Conservation (phyloP, 148 eudicot genomes). For the Camellia sinensis region DNA sequence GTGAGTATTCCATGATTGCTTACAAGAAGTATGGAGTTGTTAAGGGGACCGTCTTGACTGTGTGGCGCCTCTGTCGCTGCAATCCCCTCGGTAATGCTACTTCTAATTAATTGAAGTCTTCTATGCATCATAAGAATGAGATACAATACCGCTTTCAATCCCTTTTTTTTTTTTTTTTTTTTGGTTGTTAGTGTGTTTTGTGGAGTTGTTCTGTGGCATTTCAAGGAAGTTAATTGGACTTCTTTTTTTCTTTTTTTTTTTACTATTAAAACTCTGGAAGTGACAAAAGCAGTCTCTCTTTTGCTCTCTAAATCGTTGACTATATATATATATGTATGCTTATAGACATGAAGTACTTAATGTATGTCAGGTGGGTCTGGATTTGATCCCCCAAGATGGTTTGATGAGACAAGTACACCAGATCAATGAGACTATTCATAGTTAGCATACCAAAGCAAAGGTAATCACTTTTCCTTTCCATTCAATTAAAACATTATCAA, state of each 20-base stretch:
- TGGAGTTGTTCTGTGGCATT: background rate
- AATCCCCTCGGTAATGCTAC: conserved; percentile 69
- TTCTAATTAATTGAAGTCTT: background rate
- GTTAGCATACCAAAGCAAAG: background rate
- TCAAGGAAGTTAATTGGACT: background rate
- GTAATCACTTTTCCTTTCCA: background rate
- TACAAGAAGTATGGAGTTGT: conserved; percentile 88
- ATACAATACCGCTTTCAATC: background rate
- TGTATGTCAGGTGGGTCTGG: conserved; percentile 50
- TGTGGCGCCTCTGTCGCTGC: conserved; percentile 91
- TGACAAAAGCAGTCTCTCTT: background rate
- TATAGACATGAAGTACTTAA: background rate
- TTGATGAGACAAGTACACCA: conserved; percentile 36
- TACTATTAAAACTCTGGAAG: background rate
- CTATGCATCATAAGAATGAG: background rate
- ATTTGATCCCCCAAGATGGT: conserved; percentile 67
- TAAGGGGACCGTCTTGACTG: conserved; percentile 74
- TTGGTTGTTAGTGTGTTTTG: background rate
- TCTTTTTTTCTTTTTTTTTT: background rate
- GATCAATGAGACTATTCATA: conserved; percentile 16
- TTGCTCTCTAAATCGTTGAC: background rate
- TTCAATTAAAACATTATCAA: background rate
- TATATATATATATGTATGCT: background rate
- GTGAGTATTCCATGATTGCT: conserved; percentile 95
- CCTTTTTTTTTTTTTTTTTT: background rate